Evolutionary conservation across 2,329 filamentous ascomycete genomes (phyloP).

Genomic region (Cryphonectria japonica): DNA sequence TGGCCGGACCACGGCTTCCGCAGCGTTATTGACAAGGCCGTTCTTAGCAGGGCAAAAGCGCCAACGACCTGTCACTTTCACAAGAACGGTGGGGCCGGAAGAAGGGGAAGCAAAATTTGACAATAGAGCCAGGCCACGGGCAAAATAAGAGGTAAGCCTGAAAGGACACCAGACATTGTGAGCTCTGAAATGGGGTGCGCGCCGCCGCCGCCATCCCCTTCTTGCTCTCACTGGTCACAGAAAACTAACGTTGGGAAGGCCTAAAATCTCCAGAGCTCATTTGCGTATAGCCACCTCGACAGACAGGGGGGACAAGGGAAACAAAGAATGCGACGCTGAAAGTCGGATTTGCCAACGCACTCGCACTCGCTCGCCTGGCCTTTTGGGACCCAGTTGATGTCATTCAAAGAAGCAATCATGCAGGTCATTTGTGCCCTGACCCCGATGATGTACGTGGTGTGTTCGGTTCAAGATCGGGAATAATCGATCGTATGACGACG

Average conservation of each 20-base stretch:
- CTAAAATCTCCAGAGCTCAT: slow-evolving; percentile 21
- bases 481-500: neutral
- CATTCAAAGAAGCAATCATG: slow-evolving; percentile 16
- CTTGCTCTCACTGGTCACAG: slow-evolving; percentile 11
- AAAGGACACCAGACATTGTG: neutral
- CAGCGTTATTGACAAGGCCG: slow-evolving; percentile 1
- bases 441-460: neutral
- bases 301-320: neutral
- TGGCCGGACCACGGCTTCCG: neutral
- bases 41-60: slow-evolving; percentile 1
- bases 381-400: neutral
- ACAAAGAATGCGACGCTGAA: neutral
- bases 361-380: neutral
- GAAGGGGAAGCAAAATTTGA: neutral
- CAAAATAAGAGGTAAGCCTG: neutral
- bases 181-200: neutral
- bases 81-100: neutral
- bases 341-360: neutral
- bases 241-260: slow-evolving; percentile 12
- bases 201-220: neutral
- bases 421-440: neutral
- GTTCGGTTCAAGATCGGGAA: neutral
- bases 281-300: slow-evolving; percentile 15
- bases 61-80: neutral
- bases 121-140: slow-evolving; percentile 6